phyloP scores from a whole-genome alignment of 2,329 filamentous ascomycete species.

The Didymella keratinophila region DNA sequence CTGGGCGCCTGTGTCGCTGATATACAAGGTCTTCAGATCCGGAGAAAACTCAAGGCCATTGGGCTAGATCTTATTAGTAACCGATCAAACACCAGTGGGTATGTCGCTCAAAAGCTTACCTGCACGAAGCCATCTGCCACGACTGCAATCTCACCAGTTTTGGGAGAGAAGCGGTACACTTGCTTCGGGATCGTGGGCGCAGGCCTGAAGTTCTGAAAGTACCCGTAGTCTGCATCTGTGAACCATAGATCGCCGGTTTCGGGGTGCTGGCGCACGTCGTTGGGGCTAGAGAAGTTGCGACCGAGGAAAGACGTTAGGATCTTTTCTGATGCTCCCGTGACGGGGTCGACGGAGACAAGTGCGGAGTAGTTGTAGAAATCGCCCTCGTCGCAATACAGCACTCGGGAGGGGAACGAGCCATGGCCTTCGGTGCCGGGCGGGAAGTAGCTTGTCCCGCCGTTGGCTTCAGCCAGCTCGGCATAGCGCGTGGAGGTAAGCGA shows the following conservation, averaged over 20 bases:
- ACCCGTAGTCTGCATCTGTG: conserved; percentile 55
- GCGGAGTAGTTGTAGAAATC: conserved; percentile 52
- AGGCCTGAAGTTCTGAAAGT: conserved; percentile 44
- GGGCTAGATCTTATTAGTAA: conserved; percentile 20
- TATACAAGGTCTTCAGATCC: conserved; percentile 55
- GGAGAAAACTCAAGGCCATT: conserved; percentile 58
- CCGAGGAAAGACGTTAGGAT: conserved; percentile 59
- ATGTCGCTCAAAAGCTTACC: no score
- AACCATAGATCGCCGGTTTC: conserved; percentile 59
- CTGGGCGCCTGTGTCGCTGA: conserved; percentile 58
- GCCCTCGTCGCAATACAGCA: conserved; percentile 49
- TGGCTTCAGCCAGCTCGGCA: conserved; percentile 51
- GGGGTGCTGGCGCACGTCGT: conserved; percentile 55
- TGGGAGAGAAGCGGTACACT: conserved; percentile 55
- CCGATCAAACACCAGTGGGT: no score
- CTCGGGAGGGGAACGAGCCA: conserved; percentile 33
- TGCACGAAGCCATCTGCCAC: conserved; percentile 54
- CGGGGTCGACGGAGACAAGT: conserved; percentile 56
- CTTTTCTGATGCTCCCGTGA: conserved; percentile 52
- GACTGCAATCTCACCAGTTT: conserved; percentile 52
- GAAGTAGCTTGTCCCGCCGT: conserved; percentile 48
- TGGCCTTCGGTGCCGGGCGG: conserved; percentile 39
- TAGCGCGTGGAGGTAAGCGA: conserved; percentile 48
- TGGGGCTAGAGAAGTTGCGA: conserved; percentile 55
- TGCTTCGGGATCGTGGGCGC: conserved; percentile 43